phyloP scores from a whole-genome alignment of 2,329 filamentous ascomycete species.

The Kalaharituber pfeilii region DNA sequence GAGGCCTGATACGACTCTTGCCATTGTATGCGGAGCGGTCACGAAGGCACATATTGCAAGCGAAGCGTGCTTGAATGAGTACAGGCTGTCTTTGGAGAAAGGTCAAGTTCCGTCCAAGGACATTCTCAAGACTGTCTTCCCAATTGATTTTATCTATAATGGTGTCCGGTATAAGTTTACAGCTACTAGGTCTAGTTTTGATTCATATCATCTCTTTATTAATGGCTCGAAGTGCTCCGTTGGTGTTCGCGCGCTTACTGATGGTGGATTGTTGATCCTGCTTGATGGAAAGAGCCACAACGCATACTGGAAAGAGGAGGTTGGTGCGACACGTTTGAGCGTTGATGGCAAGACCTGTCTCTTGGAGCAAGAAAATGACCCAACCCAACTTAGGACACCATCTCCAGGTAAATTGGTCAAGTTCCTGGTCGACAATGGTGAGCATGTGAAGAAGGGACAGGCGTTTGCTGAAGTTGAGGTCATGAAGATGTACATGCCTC shows the following conservation, averaged over 20 bases:
- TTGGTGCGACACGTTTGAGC: constrained; percentile 82
- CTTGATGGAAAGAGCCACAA: constrained; percentile 90
- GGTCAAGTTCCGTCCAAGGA: constrained; percentile 95
- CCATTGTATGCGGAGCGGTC: constrained; percentile 87
- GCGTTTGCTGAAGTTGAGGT: constrained; percentile 95
- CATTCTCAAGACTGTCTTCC: constrained; percentile 92
- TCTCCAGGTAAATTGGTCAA: constrained; percentile 97
- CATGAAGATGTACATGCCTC: constrained; percentile 99
- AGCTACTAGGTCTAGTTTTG: constrained; percentile 72
- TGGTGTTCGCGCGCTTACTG: constrained; percentile 77
- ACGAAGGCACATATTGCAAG: constrained; percentile 92
- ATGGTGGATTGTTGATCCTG: constrained; percentile 81
- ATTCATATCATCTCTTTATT: constrained; percentile 97
- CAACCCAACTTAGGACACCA: constrained; percentile 85
- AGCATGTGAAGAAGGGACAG: constrained; percentile 82
- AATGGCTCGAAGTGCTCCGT: constrained; percentile 94
- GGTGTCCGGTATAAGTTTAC: constrained; percentile 96
- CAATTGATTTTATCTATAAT: constrained; percentile 97
- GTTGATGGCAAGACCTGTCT: constrained; percentile 97
- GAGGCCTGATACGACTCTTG: constrained; percentile 79
- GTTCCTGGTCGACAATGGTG: constrained; percentile 87
- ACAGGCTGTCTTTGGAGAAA: constrained; percentile 77
- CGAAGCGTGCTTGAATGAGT: constrained; percentile 73
- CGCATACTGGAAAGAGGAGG: constrained; percentile 99
- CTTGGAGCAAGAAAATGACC: constrained; percentile 96